Base-by-base conservation (phyloP, 345 rosid species). In the Raphanus raphanistrum region DNA sequence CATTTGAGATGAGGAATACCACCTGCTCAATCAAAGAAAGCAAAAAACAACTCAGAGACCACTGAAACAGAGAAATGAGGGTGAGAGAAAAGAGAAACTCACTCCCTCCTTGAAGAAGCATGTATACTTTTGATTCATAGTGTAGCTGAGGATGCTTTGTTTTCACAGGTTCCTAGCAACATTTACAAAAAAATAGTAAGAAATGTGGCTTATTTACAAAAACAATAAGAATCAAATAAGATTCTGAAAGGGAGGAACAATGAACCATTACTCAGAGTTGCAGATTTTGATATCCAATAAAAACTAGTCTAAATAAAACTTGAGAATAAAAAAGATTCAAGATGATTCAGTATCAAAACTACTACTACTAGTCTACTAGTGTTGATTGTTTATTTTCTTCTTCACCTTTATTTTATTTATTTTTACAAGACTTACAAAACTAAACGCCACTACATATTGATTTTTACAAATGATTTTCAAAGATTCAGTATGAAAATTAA, bases 1-100 rank as follows among this genome's bases (percentile, higher is more conserved):
- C 97, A 92, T 82, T 89, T 90, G n/a, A 92, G 84, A 83, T 89
- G 89, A 12, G 97, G 97, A 87, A 92, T 82, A 73, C 96, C 97
- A 74, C 91, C 97, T 78, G 36, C 1, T 41, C 36, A 36, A 21
- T 41, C 15, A n/a, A 64, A 2, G 3, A 41, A 16, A 16, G 33
- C 43, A 26, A 36, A 36, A 41, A 48, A 21, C 3, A 27, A 11
- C 27, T 59, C 33, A 59, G 41, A 9, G 2, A 59, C 55, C 59
- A 54, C 4, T 41, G 13, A 70, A 70, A 13, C 5, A 55, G 41
- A 8, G 32, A 75, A 17, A 57, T 21, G 27, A 58, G 9, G 0
- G 4, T 0, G 35, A 50, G 71, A 74, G 35, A 7, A 41, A 74
- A 3, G 16, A 54, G 65, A 71, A 71, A 70, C 90, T 79, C 80